Conservation (phyloP, 2,329 filamentous ascomycete species). For the Waltergamsia citrina region DNA sequence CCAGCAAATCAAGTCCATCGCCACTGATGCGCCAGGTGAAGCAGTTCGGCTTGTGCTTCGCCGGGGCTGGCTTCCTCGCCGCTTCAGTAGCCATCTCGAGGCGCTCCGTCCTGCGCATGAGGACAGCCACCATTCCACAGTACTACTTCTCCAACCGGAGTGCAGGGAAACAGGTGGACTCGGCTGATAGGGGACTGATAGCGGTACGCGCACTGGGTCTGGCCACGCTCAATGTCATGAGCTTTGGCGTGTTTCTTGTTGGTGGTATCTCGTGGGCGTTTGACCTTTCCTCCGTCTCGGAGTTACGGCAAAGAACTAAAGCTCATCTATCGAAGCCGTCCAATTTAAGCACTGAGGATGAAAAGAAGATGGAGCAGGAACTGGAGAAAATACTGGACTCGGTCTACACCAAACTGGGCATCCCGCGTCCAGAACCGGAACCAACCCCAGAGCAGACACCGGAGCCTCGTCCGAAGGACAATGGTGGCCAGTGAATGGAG, state of each 20-base stretch:
- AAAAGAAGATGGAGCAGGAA: slow-evolving; percentile 54
- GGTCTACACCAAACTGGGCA: slow-evolving; percentile 29
- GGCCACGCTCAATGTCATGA: slow-evolving; percentile 77
- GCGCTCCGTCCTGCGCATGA: slow-evolving; percentile 57
- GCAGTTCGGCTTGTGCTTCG: slow-evolving; percentile 62
- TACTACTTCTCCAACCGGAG: slow-evolving; percentile 58
- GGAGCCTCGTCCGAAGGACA: too few relatives aligned
- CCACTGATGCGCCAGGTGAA: slow-evolving; percentile 27
- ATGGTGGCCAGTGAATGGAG: too few relatives aligned
- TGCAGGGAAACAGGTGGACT: slow-evolving; percentile 12
- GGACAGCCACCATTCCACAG: slow-evolving; percentile 51
- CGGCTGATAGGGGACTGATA: slow-evolving; percentile 23
- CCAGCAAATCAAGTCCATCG: too few relatives aligned
- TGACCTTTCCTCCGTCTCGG: slow-evolving; percentile 62
- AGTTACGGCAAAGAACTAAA: slow-evolving; percentile 47
- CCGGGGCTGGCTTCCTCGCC: slow-evolving; percentile 66
- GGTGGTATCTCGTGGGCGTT: slow-evolving; percentile 71
- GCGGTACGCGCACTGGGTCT: slow-evolving; percentile 77
- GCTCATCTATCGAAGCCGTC: slow-evolving; percentile 20
- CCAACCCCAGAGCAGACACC: too few relatives aligned
- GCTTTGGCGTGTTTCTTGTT: slow-evolving; percentile 62
- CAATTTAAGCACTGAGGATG: slow-evolving; percentile 32
- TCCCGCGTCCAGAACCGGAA: slow-evolving; percentile 16
- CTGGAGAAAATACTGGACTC: slow-evolving; percentile 44
- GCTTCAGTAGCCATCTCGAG: slow-evolving; percentile 64